Evolutionary conservation across 2,329 filamentous ascomycete species (phyloP).

Genomic region (Penicillium sclerotigenum): DNA sequence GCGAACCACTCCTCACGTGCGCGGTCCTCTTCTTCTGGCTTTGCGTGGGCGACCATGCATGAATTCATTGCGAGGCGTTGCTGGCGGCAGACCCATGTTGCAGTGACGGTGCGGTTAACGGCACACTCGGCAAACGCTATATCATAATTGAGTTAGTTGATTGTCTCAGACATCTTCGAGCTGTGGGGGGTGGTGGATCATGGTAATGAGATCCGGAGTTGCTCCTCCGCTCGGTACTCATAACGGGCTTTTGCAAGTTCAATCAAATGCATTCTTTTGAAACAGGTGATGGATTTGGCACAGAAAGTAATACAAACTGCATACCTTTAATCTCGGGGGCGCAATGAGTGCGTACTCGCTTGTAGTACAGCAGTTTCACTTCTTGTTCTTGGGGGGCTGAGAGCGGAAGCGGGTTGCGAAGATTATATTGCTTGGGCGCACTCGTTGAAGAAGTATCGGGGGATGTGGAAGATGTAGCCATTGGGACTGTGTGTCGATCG

Average conservation of each 20-base stretch:
- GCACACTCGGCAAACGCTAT: constrained; percentile 90
- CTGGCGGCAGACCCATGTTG: constrained; percentile 79
- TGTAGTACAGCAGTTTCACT: constrained; percentile 76
- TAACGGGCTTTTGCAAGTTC: neutral
- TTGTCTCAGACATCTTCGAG: neutral
- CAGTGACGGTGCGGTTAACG: constrained; percentile 76
- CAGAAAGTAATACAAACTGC: constrained; percentile 7
- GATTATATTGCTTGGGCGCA: constrained; percentile 34
- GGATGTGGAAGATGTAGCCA: constrained; percentile 24
- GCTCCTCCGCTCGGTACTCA: neutral
- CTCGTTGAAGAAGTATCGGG: constrained; percentile 22
- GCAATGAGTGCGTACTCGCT: constrained; percentile 72
- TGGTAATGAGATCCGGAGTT: neutral
- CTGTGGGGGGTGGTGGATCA: neutral
- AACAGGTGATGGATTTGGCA: neutral
- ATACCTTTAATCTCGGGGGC: constrained; percentile 73
- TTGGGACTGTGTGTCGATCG: constrained; percentile 19
- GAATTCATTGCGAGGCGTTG: constrained; percentile 84
- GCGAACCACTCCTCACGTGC: constrained; percentile 94
- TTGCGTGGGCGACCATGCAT: constrained; percentile 87
- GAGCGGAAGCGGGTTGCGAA: constrained; percentile 75
- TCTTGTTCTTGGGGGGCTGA: constrained; percentile 78
- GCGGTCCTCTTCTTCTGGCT: constrained; percentile 77
- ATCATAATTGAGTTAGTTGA: constrained; percentile 6
- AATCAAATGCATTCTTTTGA: neutral